Percentiles rank a stretch among this genome's conserved stretches.
phyloP scores from a whole-genome alignment of 2,329 filamentous ascomycete species.

The Colletotrichum phormii region DNA sequence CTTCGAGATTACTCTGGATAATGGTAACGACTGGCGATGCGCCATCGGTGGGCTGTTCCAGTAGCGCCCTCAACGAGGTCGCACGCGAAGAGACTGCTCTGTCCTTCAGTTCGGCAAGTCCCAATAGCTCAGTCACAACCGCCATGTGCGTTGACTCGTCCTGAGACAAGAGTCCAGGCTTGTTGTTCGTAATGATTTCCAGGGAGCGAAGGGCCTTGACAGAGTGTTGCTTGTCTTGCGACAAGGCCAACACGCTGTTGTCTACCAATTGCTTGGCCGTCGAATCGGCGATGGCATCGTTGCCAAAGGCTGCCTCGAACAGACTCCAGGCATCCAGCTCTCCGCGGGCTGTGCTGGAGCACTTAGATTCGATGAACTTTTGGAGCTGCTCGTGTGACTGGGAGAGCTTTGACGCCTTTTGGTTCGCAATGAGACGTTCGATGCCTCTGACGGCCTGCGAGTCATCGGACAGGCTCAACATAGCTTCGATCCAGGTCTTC shows the following conservation, averaged over 20 bases:
- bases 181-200: constrained; percentile 59
- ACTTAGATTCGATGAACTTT: constrained; percentile 50
- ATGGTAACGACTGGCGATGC: constrained; percentile 61
- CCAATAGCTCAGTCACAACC: constrained; percentile 64
- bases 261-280: constrained; percentile 48
- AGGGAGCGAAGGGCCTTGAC: constrained; percentile 56
- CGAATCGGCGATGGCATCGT: constrained; percentile 52
- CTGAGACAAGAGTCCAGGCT: constrained; percentile 56
- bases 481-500: constrained; percentile 54
- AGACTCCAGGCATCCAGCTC: constrained; percentile 54
- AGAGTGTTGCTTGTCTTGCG: constrained; percentile 43
- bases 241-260: constrained; percentile 48
- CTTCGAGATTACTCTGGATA: constrained; percentile 66
- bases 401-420: constrained; percentile 52
- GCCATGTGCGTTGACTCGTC: constrained; percentile 60
- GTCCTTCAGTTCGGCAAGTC: constrained; percentile 63
- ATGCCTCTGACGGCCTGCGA: constrained; percentile 50
- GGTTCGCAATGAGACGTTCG: constrained; percentile 59
- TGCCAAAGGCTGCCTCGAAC: constrained; percentile 60
- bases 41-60: constrained; percentile 57
- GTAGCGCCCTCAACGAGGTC: constrained; percentile 53
- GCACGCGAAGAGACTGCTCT: constrained; percentile 53
- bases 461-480: constrained; percentile 50
- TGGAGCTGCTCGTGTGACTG: constrained; percentile 57
- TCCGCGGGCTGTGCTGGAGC: constrained; percentile 13